phyloP scores from a whole-genome alignment of 495 filamentous ascomycete species.

The Pyrenula massariospora region DNA sequence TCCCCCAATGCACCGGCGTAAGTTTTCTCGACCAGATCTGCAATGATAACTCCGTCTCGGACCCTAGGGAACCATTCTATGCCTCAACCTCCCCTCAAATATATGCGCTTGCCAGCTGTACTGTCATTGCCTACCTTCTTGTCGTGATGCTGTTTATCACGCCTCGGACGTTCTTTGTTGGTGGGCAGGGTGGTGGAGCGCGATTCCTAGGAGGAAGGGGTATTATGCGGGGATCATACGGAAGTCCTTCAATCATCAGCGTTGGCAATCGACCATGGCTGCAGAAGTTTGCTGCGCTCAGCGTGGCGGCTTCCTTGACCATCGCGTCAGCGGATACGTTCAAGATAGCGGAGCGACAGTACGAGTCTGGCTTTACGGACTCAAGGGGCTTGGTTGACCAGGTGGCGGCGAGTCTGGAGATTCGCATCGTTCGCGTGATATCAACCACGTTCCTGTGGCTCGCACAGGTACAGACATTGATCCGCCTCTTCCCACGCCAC shows the following conservation, averaged over 20 bases:
- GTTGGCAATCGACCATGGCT: constrained; percentile 92
- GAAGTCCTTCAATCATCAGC: constrained; percentile 59
- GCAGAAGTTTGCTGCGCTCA: constrained; percentile 85
- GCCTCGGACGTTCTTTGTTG: constrained; percentile 76
- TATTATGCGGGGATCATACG: constrained; percentile 68
- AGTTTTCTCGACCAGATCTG: constrained; percentile 2
- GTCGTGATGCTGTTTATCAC: constrained; percentile 92
- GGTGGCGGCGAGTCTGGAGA: constrained; percentile 71
- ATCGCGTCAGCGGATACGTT: constrained; percentile 90
- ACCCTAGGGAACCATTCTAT: constrained; percentile 78
- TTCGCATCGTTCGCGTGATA: constrained; percentile 79
- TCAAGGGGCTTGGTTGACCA: constrained; percentile 56
- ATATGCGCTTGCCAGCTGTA: constrained; percentile 83
- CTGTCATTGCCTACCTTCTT: constrained; percentile 84
- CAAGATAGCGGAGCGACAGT: constrained; percentile 66
- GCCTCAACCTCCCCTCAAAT: constrained; percentile 81
- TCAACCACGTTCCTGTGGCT: constrained; percentile 95
- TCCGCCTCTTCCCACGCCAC: constrained; percentile 88
- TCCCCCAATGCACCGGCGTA: constrained; percentile 32
- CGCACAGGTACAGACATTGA: constrained; percentile 91
- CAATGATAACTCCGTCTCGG: constrained; percentile 25
- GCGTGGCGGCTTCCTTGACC: constrained; percentile 82
- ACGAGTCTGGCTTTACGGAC: constrained; percentile 58
- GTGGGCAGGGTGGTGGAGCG: constrained; percentile 51
- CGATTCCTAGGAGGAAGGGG: constrained; percentile 74